These are phyloP conservation scores for Tetrahymena thermophila DNA, from an alignment of 73 alveolate species.

Conservation along the genomic window DNA sequence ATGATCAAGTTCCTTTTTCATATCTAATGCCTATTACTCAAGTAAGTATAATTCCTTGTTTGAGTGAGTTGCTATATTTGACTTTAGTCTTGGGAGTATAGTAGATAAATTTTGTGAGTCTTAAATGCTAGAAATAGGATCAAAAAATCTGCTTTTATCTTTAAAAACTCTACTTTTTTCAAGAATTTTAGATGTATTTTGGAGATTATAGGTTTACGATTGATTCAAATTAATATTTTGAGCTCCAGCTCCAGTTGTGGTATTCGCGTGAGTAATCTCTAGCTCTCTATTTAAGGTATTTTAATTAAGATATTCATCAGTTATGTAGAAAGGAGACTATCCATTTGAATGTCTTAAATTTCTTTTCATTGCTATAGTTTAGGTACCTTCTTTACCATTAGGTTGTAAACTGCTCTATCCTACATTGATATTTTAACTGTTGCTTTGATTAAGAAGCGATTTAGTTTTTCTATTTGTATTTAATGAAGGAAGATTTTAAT, in stretches of 20 bases:
- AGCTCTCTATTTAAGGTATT: constrained; percentile 16
- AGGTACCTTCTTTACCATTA: not conserved
- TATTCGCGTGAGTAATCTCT: constrained; percentile 7
- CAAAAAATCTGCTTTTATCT: constrained; percentile 8
- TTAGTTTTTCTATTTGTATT: constrained; percentile 2
- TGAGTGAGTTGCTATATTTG: constrained; percentile 15
- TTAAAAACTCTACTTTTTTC: constrained; percentile 23
- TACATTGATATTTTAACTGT: not conserved
- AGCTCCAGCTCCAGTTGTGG: not conserved
- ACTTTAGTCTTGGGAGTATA: constrained; percentile 30
- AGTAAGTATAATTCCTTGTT: constrained; percentile 9
- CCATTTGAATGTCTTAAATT: not conserved
- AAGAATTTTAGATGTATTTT: constrained; percentile 6
- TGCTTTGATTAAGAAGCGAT: not conserved
- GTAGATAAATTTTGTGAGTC: not conserved
- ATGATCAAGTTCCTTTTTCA: constrained; percentile 24
- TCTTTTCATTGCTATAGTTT: not conserved
- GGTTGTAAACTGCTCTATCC: not conserved
- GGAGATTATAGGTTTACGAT: not conserved
- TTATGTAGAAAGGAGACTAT: constrained; percentile 25
- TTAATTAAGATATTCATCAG: constrained; percentile 26
- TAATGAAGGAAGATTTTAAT: not conserved
- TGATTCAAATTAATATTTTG: not conserved
- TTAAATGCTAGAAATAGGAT: constrained; percentile 3
- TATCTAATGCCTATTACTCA: constrained; percentile 7